A percentile compares a stretch with the other conserved stretches of the same genome.
phyloP scores from a whole-genome alignment of 2,329 filamentous ascomycete genomes.

The Mariannaea sp. region DNA sequence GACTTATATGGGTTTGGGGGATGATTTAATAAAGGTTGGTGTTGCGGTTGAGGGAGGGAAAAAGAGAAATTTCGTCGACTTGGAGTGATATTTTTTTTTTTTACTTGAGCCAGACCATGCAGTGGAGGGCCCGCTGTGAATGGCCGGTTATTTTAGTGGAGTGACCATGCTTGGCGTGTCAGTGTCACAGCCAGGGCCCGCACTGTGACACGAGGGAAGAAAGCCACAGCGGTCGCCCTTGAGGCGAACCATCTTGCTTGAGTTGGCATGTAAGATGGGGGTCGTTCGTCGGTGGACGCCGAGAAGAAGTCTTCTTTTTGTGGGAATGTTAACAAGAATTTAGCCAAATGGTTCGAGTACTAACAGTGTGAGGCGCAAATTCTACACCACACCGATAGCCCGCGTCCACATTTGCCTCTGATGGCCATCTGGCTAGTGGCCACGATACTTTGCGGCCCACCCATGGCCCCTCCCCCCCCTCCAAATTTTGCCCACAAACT shows the following conservation, averaged over 20 bases:
- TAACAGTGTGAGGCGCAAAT: slow-evolving; percentile 18
- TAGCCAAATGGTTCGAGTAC: slow-evolving; percentile 8
- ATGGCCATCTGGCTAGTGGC: slow-evolving; percentile 28
- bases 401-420: slow-evolving; percentile 24
- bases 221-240: neutral
- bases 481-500: slow-evolving; percentile 28
- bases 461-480: slow-evolving; percentile 3
- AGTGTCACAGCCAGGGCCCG: neutral
- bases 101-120: slow-evolving; percentile 36
- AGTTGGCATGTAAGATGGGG: neutral
- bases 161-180: slow-evolving; percentile 9
- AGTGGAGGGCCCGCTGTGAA: slow-evolving; percentile 28
- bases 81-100: slow-evolving; percentile 42
- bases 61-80: slow-evolving; percentile 47
- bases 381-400: slow-evolving; percentile 16
- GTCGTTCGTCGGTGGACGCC: neutral
- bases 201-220: neutral
- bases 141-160: slow-evolving; percentile 28
- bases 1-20: slow-evolving; percentile 50
- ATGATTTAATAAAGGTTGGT: slow-evolving; percentile 55
- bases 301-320: slow-evolving; percentile 21
- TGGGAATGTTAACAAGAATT: slow-evolving; percentile 19
- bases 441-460: slow-evolving; percentile 30
- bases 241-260: no score
- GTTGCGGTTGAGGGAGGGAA: slow-evolving; percentile 50